Evolutionary conservation across 2,329 filamentous ascomycete species (phyloP).

Genomic region (Herpotrichia juniperi): DNA sequence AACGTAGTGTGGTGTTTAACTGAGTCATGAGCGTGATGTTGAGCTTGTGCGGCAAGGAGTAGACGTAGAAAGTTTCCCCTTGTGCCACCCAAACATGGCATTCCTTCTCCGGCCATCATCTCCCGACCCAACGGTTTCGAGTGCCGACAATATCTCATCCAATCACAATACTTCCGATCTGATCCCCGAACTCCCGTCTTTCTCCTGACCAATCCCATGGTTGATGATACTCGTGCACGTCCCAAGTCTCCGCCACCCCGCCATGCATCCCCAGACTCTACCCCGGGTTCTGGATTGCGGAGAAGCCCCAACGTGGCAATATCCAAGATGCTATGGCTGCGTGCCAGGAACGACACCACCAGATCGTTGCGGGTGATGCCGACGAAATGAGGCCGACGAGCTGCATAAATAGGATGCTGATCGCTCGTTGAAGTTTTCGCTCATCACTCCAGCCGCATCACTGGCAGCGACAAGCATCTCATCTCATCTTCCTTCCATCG

Average conservation of each 20-base stretch:
- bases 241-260: neutral
- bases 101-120: neutral
- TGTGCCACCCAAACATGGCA: neutral
- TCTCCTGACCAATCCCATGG: neutral
- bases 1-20: neutral
- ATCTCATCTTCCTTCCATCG: too few relatives aligned
- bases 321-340: neutral
- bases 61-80: neutral
- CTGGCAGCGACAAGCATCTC: neutral
- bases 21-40: neutral
- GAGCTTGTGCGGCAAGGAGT: neutral
- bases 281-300: slow-evolving; percentile 1
- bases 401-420: neutral
- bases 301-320: slow-evolving; percentile 3
- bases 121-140: neutral
- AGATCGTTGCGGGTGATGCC: neutral
- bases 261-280: neutral
- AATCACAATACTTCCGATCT: neutral
- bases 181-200: neutral
- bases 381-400: neutral
- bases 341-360: neutral
- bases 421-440: neutral
- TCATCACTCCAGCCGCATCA: neutral
- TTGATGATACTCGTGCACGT: neutral
- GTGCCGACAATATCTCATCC: neutral